Conservation (phyloP, 768 basidiomycete species). For the Rhizopogon vulgaris region DNA sequence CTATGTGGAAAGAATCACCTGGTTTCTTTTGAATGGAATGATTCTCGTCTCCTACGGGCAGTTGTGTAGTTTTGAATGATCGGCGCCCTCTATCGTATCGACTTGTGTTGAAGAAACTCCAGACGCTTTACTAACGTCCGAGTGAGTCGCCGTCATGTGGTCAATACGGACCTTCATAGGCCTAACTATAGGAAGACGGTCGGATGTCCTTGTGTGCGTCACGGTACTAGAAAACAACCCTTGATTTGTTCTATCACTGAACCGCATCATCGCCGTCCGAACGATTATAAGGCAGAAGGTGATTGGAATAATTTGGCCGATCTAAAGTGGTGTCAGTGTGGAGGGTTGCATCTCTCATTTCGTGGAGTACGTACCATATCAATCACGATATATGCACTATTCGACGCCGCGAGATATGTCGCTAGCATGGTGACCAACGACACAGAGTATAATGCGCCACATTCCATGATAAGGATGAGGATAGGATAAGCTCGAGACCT, state of each 20-base stretch:
- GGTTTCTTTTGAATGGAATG: too few species aligned
- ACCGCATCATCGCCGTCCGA: neutral
- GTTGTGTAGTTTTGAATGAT: too few species aligned
- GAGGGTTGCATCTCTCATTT: neutral
- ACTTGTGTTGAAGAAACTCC: too few species aligned
- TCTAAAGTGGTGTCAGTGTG: neutral
- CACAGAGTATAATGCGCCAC: conserved; percentile 1
- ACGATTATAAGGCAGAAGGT: conserved; percentile 1
- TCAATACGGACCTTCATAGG: too few species aligned
- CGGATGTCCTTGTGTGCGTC: too few species aligned
- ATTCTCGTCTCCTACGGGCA: too few species aligned
- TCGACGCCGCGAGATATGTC: neutral
- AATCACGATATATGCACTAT: conserved; percentile 1
- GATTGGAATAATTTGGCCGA: conserved; percentile 4
- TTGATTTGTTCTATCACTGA: neutral
- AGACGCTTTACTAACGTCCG: too few species aligned
- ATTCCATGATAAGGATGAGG: neutral
- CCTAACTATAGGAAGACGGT: too few species aligned
- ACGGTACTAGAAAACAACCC: neutral
- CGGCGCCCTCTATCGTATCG: too few species aligned
- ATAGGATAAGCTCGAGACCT: neutral
- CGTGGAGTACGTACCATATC: neutral
- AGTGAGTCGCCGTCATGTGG: too few species aligned
- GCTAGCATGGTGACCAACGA: neutral
- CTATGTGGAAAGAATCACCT: too few species aligned